A percentile compares a stretch with the other conserved stretches of the same genome.
Conservation (phyloP, 1,139 yeast species). For the Yamadazyma diddensiae region DNA sequence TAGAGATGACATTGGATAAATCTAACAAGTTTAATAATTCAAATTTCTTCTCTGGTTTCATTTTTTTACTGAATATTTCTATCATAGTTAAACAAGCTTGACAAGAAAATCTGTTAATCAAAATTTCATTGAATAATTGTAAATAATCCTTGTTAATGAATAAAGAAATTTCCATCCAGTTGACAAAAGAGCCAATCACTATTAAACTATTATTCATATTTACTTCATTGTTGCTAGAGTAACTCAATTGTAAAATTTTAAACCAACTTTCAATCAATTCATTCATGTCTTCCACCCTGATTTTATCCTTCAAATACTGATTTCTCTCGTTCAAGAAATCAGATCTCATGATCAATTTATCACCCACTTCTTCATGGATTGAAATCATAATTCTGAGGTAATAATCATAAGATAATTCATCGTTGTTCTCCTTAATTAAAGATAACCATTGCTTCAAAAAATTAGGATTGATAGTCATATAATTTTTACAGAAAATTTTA, state of each 20-base stretch:
- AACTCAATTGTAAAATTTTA: conserved; percentile 42
- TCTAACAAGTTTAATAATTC: conserved; percentile 70
- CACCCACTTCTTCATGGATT: conserved; percentile 91
- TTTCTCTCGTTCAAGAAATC: conserved; percentile 63
- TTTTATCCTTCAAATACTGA: conserved; percentile 71
- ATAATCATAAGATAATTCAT: conserved; percentile 65
- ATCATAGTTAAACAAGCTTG: conserved; percentile 68
- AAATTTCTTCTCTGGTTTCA: conserved; percentile 84
- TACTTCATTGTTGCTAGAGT: conserved; percentile 28
- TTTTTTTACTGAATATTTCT: conserved; percentile 85
- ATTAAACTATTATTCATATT: conserved; percentile 59
- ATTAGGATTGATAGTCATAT: conserved; percentile 58
- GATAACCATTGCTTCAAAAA: conserved; percentile 65
- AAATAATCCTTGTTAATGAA: conserved; percentile 69
- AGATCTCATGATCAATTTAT: conserved; percentile 74
- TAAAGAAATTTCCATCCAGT: conserved; percentile 91
- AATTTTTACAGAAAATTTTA: conserved; percentile 64
- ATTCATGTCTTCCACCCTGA: conserved; percentile 74
- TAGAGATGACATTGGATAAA: conserved; percentile 50
- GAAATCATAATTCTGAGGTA: conserved; percentile 70
- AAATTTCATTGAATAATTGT: conserved; percentile 45
- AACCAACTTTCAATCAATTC: conserved; percentile 70
- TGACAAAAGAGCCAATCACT: conserved; percentile 80
- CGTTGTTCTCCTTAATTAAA: conserved; percentile 20
- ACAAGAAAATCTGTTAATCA: conserved; percentile 10